Percentiles rank a stretch among this genome's conserved stretches.
These are phyloP conservation scores for Saccharomycopsis hybrid DNA, from an alignment of 1,139 yeast genomes.

Conservation along the genomic window DNA sequence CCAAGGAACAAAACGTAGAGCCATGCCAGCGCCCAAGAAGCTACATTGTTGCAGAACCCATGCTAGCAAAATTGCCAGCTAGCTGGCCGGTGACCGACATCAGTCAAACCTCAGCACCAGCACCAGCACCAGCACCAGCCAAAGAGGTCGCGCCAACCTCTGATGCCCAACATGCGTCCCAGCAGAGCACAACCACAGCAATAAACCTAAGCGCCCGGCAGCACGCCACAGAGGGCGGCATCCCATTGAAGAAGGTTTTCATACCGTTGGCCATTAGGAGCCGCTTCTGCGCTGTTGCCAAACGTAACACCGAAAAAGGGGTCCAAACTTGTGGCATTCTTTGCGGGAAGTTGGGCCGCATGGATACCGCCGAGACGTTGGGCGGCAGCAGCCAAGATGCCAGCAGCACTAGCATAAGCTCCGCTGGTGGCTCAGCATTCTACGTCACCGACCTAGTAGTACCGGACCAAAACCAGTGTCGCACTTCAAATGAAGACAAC, in stretches of 20 bases:
- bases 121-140: not conserved
- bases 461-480: constrained; percentile 53
- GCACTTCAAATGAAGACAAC: constrained; percentile 48
- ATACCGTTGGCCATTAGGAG: constrained; percentile 39
- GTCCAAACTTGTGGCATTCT: constrained; percentile 62
- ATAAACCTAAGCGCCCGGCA: not conserved
- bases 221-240: constrained; percentile 45
- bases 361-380: too few species aligned
- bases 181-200: too few species aligned
- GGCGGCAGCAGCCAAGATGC: too few species aligned
- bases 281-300: constrained; percentile 39
- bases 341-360: constrained; percentile 51
- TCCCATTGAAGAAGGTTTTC: constrained; percentile 43
- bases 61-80: constrained; percentile 8
- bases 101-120: not conserved
- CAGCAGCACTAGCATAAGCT: too few species aligned
- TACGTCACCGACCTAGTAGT: constrained; percentile 51
- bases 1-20: constrained; percentile 18
- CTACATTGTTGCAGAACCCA: constrained; percentile 15
- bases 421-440: too few species aligned
- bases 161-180: too few species aligned
- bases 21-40: constrained; percentile 18
- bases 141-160: too few species aligned
- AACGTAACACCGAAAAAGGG: constrained; percentile 38
- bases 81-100: not conserved